Evolutionary conservation across 176 grass and related monocot species (phyloP).

Genomic region (Carex myosuroides): DNA sequence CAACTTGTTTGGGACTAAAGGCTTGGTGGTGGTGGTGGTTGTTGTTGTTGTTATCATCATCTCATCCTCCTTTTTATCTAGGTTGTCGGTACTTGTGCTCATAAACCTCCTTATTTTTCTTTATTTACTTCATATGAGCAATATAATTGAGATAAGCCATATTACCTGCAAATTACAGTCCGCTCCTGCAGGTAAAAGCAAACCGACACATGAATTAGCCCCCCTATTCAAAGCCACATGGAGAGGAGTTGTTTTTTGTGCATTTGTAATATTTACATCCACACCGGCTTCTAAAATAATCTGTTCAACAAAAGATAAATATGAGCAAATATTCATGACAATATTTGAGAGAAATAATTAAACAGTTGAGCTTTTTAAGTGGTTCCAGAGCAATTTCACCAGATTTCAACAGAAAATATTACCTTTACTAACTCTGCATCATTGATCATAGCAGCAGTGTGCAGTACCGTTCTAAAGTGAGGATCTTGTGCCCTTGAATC

Average conservation of each 20-base stretch:
- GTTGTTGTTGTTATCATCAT: no score
- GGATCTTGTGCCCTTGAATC: conserved; percentile 84
- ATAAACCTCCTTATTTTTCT: background rate
- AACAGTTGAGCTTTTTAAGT: background rate
- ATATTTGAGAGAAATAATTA: background rate
- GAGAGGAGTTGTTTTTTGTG: conserved; percentile 90
- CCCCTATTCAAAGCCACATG: conserved; percentile 97
- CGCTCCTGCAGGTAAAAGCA: conserved; percentile 94
- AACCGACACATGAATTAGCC: conserved; percentile 86
- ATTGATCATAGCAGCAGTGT: conserved; percentile 98
- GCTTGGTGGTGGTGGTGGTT: no score
- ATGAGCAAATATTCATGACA: conserved; percentile 8
- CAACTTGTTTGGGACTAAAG: no score
- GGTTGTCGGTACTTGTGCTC: background rate
- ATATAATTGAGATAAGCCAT: background rate
- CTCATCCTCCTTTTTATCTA: background rate
- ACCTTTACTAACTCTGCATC: conserved; percentile 95
- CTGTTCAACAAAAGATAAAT: conserved; percentile 35
- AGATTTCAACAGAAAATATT: conserved; percentile 21
- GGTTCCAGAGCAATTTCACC: background rate
- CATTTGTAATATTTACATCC: conserved; percentile 97
- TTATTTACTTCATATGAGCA: background rate
- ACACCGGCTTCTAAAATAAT: conserved; percentile 94
- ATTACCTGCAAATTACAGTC: conserved; percentile 90
- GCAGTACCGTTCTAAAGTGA: conserved; percentile 79